Conservation (phyloP, 1,284 basidiomycete species). For the Boletus coffeatus region DNA sequence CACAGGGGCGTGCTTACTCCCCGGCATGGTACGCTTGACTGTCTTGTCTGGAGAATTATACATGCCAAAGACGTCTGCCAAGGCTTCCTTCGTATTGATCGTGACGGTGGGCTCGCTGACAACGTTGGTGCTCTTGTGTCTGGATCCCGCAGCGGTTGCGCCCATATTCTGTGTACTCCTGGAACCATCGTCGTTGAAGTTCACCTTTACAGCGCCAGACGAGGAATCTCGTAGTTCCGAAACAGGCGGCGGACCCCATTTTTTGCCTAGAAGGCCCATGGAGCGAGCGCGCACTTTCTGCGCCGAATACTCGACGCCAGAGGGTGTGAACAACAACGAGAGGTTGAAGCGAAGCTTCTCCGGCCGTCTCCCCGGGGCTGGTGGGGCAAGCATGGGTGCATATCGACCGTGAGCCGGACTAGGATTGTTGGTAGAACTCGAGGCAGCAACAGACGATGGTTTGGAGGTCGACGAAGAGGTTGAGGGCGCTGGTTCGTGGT, state of each 20-base stretch:
- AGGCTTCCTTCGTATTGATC: conserved; percentile 84
- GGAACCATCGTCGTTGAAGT: conserved; percentile 50
- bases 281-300: conserved; percentile 72
- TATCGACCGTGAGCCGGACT: conserved; percentile 43
- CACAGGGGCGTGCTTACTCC: conserved; percentile 67
- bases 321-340: conserved; percentile 59
- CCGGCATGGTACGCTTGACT: conserved; percentile 43
- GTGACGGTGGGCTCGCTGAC: conserved; percentile 60
- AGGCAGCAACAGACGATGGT: conserved; percentile 16
- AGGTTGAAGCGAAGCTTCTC: conserved; percentile 67
- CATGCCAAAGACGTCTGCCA: conserved; percentile 91
- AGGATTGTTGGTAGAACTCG: conserved; percentile 12
- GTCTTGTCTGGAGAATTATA: conserved; percentile 87
- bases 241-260: conserved; percentile 64
- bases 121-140: conserved; percentile 34
- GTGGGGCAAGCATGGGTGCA: conserved; percentile 62
- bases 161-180: conserved; percentile 39
- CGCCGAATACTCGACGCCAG: conserved; percentile 64
- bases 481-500: conserved; percentile 34
- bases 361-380: conserved; percentile 58
- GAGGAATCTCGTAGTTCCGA: conserved; percentile 35
- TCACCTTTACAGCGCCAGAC: conserved; percentile 34
- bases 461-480: conserved; percentile 28
- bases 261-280: conserved; percentile 75
- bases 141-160: conserved; percentile 29